Conservation (phyloP, 371 early-diverging fungal species). For the Basidiobolus meristosporus region DNA sequence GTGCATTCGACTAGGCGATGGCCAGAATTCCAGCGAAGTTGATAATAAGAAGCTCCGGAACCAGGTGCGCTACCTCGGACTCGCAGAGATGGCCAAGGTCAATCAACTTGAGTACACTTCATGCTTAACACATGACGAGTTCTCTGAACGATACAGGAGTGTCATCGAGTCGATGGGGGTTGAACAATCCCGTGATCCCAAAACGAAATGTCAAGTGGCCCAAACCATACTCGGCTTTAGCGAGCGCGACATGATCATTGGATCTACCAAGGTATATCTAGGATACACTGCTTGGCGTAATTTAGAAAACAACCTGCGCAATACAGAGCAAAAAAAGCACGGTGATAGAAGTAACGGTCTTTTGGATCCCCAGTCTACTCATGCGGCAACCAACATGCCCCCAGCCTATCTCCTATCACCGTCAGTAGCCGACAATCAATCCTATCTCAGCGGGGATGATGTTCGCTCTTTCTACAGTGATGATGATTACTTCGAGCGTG, state of each 20-base stretch:
- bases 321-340: conserved; percentile 3
- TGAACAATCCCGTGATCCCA: conserved; percentile 10
- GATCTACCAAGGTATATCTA: conserved; percentile 43
- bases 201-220: conserved; percentile 22
- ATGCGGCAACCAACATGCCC: no score
- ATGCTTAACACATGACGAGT: conserved; percentile 33
- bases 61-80: conserved; percentile 38
- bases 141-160: conserved; percentile 37
- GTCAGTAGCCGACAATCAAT: neutral
- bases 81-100: conserved; percentile 53
- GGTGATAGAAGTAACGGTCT: conserved; percentile 24
- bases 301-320: conserved; percentile 18
- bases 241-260: conserved; percentile 38
- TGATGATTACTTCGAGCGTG: neutral
- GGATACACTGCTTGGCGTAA: conserved; percentile 35
- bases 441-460: neutral
- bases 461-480: conserved; percentile 2
- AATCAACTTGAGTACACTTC: conserved; percentile 45
- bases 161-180: conserved; percentile 9
- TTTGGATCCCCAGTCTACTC: no score
- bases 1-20: no score
- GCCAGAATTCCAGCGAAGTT: conserved; percentile 49
- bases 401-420: neutral
- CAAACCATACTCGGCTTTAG: conserved; percentile 42
- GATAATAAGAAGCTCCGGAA: conserved; percentile 31